A percentile compares a stretch with the other conserved stretches of the same genome.
Conservation (phyloP, 768 basidiomycete genomes). For the Trametes sanguinea region DNA sequence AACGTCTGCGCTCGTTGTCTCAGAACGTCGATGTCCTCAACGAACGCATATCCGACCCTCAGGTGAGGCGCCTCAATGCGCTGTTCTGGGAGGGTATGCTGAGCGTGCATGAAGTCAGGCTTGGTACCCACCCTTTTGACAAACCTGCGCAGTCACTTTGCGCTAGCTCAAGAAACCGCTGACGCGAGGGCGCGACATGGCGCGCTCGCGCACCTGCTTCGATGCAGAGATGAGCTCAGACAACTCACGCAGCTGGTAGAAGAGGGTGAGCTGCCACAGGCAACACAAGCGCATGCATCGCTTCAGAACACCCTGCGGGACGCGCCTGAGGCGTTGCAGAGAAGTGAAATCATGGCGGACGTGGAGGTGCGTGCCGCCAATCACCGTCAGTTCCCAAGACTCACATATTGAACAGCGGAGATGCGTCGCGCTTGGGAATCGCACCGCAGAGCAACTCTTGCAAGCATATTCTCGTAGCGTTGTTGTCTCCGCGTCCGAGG, state of each 20-base stretch:
- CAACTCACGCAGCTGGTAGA: slow-evolving; percentile 49
- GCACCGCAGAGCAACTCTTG: slow-evolving; percentile 69
- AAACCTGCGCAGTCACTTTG: slow-evolving; percentile 58
- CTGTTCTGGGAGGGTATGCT: background rate
- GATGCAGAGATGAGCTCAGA: slow-evolving; percentile 51
- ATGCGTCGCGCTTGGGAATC: slow-evolving; percentile 49
- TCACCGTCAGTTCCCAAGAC: background rate
- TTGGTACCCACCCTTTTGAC: slow-evolving; percentile 60
- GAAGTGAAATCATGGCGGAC: slow-evolving; percentile 54
- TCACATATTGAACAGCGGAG: slow-evolving; percentile 45
- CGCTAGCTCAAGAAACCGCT: slow-evolving; percentile 60
- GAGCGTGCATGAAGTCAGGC: slow-evolving; percentile 53
- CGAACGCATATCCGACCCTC: slow-evolving; percentile 52
- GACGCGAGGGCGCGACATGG: slow-evolving; percentile 54
- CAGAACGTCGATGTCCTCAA: slow-evolving; percentile 54
- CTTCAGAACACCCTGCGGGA: slow-evolving; percentile 48
- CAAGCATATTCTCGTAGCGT: slow-evolving; percentile 68
- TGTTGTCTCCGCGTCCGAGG: slow-evolving; percentile 47
- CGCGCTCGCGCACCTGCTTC: slow-evolving; percentile 55
- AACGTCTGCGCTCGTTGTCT: slow-evolving; percentile 52
- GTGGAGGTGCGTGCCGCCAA: slow-evolving; percentile 50
- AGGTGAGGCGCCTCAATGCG: slow-evolving; percentile 45
- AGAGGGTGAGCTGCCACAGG: slow-evolving; percentile 64
- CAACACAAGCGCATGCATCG: slow-evolving; percentile 46
- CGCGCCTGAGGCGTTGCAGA: slow-evolving; percentile 52